Percentiles rank a stretch among this genome's conserved stretches.
Conservation (phyloP, 78 protist species). For the Dictyostelium citrinum region DNA sequence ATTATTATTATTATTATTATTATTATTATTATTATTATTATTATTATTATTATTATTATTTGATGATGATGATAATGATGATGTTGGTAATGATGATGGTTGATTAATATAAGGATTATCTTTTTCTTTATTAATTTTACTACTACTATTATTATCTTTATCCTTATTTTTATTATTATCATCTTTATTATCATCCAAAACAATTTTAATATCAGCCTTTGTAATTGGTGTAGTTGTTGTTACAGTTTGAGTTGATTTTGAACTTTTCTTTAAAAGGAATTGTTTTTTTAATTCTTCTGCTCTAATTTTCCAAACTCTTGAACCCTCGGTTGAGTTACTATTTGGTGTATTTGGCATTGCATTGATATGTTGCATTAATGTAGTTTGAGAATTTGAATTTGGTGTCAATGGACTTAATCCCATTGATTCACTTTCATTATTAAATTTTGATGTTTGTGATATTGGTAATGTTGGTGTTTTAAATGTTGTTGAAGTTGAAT, state of each 20-base stretch:
- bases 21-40: not conserved
- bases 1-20: not conserved
- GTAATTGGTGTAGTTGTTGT: not conserved
- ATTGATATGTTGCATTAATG: not conserved
- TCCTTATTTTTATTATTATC: not conserved
- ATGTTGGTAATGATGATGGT: not conserved
- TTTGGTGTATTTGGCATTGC: conserved; percentile 50
- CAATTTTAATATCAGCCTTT: not conserved
- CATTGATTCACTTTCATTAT: not conserved
- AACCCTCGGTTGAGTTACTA: conserved; percentile 21
- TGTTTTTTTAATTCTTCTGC: conserved; percentile 59
- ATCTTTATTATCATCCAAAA: not conserved
- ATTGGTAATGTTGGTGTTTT: conserved; percentile 12
- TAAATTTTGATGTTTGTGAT: not conserved
- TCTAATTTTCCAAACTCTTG: conserved; percentile 66
- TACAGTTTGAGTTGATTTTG: not conserved
- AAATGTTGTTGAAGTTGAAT: not conserved
- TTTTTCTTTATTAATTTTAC: not conserved
- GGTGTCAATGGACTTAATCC: conserved; percentile 69
- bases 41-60: not conserved
- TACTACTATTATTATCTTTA: not conserved
- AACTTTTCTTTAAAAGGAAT: conserved; percentile 7
- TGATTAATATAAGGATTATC: not conserved
- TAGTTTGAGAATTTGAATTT: not conserved
- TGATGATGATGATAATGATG: not conserved